Conservation (phyloP, 2,329 filamentous ascomycete species). For the Cercospora zeae-maydis region DNA sequence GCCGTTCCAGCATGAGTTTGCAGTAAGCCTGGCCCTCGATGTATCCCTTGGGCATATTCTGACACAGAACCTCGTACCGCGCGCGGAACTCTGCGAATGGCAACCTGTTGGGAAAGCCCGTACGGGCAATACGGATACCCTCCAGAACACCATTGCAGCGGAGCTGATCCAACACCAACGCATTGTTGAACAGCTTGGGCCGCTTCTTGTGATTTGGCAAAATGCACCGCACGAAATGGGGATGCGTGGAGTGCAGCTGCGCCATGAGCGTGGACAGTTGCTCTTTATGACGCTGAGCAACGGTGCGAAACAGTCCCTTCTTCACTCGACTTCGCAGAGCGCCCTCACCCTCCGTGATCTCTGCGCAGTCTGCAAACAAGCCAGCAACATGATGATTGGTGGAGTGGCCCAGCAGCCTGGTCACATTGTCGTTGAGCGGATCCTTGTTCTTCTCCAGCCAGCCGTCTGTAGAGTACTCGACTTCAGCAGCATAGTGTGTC, state of each 20-base stretch:
- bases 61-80: slow-evolving; percentile 90
- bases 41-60: slow-evolving; percentile 82
- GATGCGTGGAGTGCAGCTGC: slow-evolving; percentile 91
- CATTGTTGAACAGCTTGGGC: slow-evolving; percentile 85
- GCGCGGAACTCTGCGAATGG: slow-evolving; percentile 91
- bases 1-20: slow-evolving; percentile 80
- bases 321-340: slow-evolving; percentile 78
- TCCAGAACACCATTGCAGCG: slow-evolving; percentile 99
- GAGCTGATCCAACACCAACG: slow-evolving; percentile 94
- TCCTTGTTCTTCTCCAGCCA: slow-evolving; percentile 99
- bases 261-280: slow-evolving; percentile 95
- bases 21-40: slow-evolving; percentile 85
- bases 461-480: slow-evolving; percentile 90
- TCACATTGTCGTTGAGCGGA: slow-evolving; percentile 94
- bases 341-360: slow-evolving; percentile 68
- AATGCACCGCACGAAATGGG: slow-evolving; percentile 97
- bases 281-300: slow-evolving; percentile 95
- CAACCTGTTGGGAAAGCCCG: slow-evolving; percentile 91
- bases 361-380: slow-evolving; percentile 84
- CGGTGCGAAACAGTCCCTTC: slow-evolving; percentile 93
- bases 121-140: slow-evolving; percentile 93
- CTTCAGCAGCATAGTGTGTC: slow-evolving; percentile 95
- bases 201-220: slow-evolving; percentile 97
- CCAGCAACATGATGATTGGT: slow-evolving; percentile 76
- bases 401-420: slow-evolving; percentile 77